These are phyloP conservation scores for Phytopythium cucurbitacearum DNA, from an alignment of 352 stramenopile species.

Conservation along the genomic window DNA sequence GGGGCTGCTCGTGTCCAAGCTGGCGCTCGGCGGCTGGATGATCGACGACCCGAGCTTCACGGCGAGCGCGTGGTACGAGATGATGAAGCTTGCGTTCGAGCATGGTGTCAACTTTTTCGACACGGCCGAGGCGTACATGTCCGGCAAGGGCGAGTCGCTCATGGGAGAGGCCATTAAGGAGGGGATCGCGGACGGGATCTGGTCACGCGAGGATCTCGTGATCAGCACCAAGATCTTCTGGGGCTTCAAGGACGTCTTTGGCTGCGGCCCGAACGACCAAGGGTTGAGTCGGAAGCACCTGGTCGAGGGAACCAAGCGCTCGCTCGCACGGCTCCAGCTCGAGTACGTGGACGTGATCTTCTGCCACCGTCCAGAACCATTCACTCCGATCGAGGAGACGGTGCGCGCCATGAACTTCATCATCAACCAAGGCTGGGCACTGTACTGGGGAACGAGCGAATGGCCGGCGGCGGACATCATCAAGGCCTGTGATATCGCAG, in stretches of 20 bases:
- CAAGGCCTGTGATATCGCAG: slow-evolving; percentile 45
- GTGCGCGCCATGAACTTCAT: slow-evolving; percentile 56
- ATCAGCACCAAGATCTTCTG: slow-evolving; percentile 64
- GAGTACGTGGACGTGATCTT: slow-evolving; percentile 54
- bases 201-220: slow-evolving; percentile 42
- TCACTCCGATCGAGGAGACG: slow-evolving; percentile 45
- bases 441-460: slow-evolving; percentile 63
- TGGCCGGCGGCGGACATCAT: slow-evolving; percentile 59
- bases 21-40: slow-evolving; percentile 32
- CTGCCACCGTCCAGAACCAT: slow-evolving; percentile 40
- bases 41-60: slow-evolving; percentile 20
- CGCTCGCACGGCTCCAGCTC: slow-evolving; percentile 28
- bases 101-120: slow-evolving; percentile 65
- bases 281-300: slow-evolving; percentile 33
- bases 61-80: slow-evolving; percentile 34
- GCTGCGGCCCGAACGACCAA: slow-evolving; percentile 17
- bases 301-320: slow-evolving; percentile 27
- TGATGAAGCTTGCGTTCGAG: slow-evolving; percentile 48
- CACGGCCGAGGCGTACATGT: slow-evolving; percentile 45
- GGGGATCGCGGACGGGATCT: slow-evolving; percentile 32
- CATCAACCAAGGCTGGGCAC: slow-evolving; percentile 9
- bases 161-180: slow-evolving; percentile 47
- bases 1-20: slow-evolving; percentile 33
- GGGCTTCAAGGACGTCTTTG: slow-evolving; percentile 15
- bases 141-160: slow-evolving; percentile 35